phyloP scores from a whole-genome alignment of 148 eudicot species.

The Beta vulgaris region DNA sequence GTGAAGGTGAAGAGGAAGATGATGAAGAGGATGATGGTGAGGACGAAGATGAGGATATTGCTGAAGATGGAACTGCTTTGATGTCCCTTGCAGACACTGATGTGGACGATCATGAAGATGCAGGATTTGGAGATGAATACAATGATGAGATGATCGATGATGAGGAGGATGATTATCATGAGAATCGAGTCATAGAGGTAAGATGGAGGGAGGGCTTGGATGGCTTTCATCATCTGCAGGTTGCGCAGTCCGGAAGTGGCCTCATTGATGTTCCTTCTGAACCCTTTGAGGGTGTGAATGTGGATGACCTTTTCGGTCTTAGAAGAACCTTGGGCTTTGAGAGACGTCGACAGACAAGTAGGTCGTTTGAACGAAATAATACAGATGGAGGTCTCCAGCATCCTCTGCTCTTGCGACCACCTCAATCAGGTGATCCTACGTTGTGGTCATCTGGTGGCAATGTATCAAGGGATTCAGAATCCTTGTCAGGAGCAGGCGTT shows the following conservation, averaged over 20 bases:
- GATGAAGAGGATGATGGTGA: slow-evolving; percentile 92
- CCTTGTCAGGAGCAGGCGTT: slow-evolving; percentile 55
- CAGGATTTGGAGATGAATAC: slow-evolving; percentile 85
- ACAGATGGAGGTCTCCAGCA: slow-evolving; percentile 84
- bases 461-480: slow-evolving; percentile 63
- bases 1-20: slow-evolving; percentile 80
- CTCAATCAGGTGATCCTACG: slow-evolving; percentile 61
- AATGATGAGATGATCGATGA: slow-evolving; percentile 94
- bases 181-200: slow-evolving; percentile 88
- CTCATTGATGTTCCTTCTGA: slow-evolving; percentile 79
- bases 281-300: slow-evolving; percentile 90
- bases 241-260: slow-evolving; percentile 66
- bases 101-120: slow-evolving; percentile 89
- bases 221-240: slow-evolving; percentile 89
- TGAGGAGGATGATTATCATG: slow-evolving; percentile 91
- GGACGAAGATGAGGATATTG: slow-evolving; percentile 94
- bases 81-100: slow-evolving; percentile 97
- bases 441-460: slow-evolving; percentile 63
- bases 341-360: slow-evolving; percentile 76
- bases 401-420: slow-evolving; percentile 81
- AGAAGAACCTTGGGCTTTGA: slow-evolving; percentile 86
- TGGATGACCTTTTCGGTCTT: slow-evolving; percentile 92
- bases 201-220: slow-evolving; percentile 98
- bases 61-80: slow-evolving; percentile 84
- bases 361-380: slow-evolving; percentile 67